Evolutionary conservation across 495 filamentous ascomycete genomes (phyloP).

Genomic region (Xylaria flabelliformis): DNA sequence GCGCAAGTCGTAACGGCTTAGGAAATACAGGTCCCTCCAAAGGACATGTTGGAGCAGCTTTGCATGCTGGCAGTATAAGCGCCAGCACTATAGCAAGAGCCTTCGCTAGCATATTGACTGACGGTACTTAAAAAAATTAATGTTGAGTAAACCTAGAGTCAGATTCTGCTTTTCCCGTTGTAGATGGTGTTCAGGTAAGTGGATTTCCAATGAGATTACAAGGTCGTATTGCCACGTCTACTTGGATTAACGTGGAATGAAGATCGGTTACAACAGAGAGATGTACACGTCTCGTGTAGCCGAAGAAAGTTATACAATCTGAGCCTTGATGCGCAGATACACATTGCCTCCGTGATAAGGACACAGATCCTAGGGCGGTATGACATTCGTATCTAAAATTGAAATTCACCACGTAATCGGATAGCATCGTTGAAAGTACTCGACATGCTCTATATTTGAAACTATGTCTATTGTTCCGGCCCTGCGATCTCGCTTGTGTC

Average conservation of each 20-base stretch:
- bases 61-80: constrained; percentile 22
- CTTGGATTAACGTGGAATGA: background rate
- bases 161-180: background rate
- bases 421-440: background rate
- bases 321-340: background rate
- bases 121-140: background rate
- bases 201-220: background rate
- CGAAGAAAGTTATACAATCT: background rate
- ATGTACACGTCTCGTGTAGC: background rate
- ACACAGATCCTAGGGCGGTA: background rate
- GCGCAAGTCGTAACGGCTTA: constrained; percentile 45
- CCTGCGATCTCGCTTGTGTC: background rate
- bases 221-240: background rate
- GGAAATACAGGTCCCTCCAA: constrained; percentile 58
- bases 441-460: background rate
- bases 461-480: background rate
- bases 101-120: constrained; percentile 5
- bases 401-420: background rate
- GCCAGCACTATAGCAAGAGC: constrained; percentile 5
- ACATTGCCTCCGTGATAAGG: background rate
- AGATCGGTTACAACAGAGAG: background rate
- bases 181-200: background rate
- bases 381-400: background rate
- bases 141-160: background rate
- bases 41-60: constrained; percentile 51